Percentiles rank a stretch among this genome's conserved stretches.
Conservation (phyloP, 1,284 basidiomycete genomes). For the Hymenochaete sp. region DNA sequence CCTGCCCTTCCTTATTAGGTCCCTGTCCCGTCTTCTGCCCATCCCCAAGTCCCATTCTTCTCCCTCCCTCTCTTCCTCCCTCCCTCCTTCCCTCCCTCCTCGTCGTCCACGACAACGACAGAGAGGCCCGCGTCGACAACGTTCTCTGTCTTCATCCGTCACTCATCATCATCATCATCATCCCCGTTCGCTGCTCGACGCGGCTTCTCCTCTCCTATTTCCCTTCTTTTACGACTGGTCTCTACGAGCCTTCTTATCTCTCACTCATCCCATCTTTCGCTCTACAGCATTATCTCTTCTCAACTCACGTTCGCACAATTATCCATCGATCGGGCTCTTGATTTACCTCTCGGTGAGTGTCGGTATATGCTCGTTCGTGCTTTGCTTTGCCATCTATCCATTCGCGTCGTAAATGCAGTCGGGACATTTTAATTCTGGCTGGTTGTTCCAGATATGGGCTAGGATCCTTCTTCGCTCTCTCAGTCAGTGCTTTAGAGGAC, state of each 20-base stretch:
- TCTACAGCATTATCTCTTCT: neutral
- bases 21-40: too few relatives aligned
- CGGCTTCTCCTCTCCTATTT: slow-evolving; percentile 22
- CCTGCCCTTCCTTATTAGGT: slow-evolving; percentile 20
- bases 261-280: slow-evolving; percentile 2
- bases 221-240: slow-evolving; percentile 21
- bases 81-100: slow-evolving; percentile 26
- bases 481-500: too few relatives aligned
- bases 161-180: too few relatives aligned
- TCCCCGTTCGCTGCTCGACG: too few relatives aligned
- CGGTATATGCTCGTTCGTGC: too few relatives aligned
- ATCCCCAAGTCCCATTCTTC: too few relatives aligned
- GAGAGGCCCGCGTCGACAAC: slow-evolving; percentile 22
- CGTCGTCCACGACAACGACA: slow-evolving; percentile 26
- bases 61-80: slow-evolving; percentile 28
- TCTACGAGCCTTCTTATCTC: slow-evolving; percentile 8
- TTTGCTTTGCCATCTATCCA: too few relatives aligned
- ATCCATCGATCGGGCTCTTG: neutral
- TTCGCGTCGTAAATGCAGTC: too few relatives aligned
- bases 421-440: too few relatives aligned
- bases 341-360: too few relatives aligned
- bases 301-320: neutral
- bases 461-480: too few relatives aligned
- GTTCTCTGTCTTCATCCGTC: slow-evolving; percentile 26
- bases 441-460: too few relatives aligned